A percentile compares a stretch with the other conserved stretches of the same genome.
Evolutionary conservation across 306 rosid species (phyloP).

Genomic region (Quercus gilva): DNA sequence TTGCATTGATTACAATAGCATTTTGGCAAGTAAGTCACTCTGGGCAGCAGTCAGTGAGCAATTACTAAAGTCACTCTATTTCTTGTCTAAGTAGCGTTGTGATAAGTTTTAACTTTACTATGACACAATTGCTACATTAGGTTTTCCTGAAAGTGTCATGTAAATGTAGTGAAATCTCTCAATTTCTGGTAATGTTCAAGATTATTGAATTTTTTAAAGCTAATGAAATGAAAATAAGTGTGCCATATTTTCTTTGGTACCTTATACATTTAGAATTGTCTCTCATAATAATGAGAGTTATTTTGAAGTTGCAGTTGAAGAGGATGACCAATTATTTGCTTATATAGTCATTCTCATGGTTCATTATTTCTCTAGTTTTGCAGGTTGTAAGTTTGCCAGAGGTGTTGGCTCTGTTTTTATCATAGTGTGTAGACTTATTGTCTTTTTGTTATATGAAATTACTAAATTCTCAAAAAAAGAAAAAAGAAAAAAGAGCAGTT

Average conservation of each 20-base stretch:
- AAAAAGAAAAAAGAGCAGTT: constrained; percentile 9
- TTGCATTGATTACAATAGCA: too few species aligned
- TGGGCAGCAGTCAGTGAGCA: too few species aligned
- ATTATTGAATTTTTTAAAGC: neutral
- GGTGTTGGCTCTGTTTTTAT: too few species aligned
- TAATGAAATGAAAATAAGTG: neutral
- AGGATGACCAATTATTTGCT: constrained; percentile 28
- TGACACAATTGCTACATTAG: neutral
- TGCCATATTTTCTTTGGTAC: neutral
- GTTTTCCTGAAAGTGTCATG: neutral
- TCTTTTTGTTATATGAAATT: too few species aligned
- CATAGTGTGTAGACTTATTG: too few species aligned
- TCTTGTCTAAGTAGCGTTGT: neutral
- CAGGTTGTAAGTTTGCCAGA: too few species aligned
- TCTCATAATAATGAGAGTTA: neutral
- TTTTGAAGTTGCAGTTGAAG: constrained; percentile 23
- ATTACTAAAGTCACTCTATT: too few species aligned
- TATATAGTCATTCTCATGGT: neutral
- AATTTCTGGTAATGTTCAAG: neutral
- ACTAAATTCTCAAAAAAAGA: too few species aligned
- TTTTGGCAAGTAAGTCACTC: too few species aligned
- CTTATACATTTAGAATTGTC: neutral
- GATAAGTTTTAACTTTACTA: neutral
- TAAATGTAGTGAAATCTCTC: neutral
- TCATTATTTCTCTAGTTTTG: too few species aligned